Conservation (phyloP, 2,329 filamentous ascomycete species). For the Cladosporium sp. region DNA sequence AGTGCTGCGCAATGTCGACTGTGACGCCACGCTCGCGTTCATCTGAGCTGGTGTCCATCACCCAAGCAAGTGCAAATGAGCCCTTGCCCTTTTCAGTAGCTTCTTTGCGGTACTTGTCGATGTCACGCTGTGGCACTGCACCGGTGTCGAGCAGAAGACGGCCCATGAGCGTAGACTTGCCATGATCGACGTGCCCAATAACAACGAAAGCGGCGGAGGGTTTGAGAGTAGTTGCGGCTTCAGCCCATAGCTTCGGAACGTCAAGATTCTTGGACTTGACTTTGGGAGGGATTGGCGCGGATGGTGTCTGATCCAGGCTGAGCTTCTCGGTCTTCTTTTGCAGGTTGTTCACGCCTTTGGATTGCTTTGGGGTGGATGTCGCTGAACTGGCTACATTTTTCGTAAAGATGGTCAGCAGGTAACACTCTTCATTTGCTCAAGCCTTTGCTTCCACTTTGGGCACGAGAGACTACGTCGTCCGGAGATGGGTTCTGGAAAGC, state of each 20-base stretch:
- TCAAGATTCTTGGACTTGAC: conserved; percentile 76
- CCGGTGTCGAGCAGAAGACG: conserved; percentile 86
- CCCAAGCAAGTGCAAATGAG: conserved; percentile 95
- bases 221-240: conserved; percentile 27
- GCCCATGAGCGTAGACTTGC: conserved; percentile 97
- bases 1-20: conserved; percentile 93
- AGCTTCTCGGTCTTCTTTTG: conserved; percentile 34
- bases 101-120: conserved; percentile 74
- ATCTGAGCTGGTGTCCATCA: conserved; percentile 87
- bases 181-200: conserved; percentile 90
- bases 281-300: conserved; percentile 35
- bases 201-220: conserved; percentile 34
- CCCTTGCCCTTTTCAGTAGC: conserved; percentile 90
- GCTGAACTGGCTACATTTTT: neutral
- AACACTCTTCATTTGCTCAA: conserved; percentile 31
- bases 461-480: conserved; percentile 34
- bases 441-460: conserved; percentile 35
- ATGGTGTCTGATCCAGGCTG: conserved; percentile 28
- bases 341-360: conserved; percentile 27
- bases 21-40: conserved; percentile 89
- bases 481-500: conserved; percentile 36
- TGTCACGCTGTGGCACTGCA: conserved; percentile 80
- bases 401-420: neutral
- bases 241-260: conserved; percentile 51
- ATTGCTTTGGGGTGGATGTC: conserved; percentile 15